Conservation (phyloP, 2,329 filamentous ascomycete genomes). For the Cryphonectria japonica region DNA sequence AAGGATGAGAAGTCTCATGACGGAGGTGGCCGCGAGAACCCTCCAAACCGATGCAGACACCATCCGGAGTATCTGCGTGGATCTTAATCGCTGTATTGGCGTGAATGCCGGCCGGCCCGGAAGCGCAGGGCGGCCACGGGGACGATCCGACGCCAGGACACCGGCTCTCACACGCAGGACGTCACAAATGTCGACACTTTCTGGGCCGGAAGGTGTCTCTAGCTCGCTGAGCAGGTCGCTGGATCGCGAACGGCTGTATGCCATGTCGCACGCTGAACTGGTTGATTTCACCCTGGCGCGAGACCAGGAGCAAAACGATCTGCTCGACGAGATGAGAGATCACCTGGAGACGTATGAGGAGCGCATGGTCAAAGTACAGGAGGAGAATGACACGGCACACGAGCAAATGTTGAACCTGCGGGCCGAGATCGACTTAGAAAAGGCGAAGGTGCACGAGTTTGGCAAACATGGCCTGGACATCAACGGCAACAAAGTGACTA, state of each 20-base stretch:
- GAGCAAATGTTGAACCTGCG: neutral
- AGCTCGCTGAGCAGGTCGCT: neutral
- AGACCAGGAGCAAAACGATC: neutral
- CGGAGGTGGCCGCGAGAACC: neutral
- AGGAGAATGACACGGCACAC: neutral
- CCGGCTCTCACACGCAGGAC: neutral
- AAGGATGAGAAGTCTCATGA: neutral
- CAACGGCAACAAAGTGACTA: neutral
- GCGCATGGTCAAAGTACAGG: neutral
- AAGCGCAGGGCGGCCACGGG: neutral
- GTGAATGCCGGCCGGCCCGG: neutral
- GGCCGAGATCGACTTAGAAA: neutral
- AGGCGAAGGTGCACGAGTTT: neutral
- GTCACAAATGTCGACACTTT: neutral
- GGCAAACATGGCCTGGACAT: neutral
- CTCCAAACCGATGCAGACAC: neutral
- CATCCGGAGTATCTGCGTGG: neutral
- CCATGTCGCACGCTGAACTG: neutral
- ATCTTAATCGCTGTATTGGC: slow-evolving; percentile 3
- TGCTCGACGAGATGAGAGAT: neutral
- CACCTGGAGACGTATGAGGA: neutral
- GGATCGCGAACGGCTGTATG: neutral
- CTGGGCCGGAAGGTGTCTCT: neutral
- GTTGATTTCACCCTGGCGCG: neutral
- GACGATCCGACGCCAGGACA: neutral